Conservation (phyloP, 2,329 filamentous ascomycete species). For the Emmonsiellopsis sp. region DNA sequence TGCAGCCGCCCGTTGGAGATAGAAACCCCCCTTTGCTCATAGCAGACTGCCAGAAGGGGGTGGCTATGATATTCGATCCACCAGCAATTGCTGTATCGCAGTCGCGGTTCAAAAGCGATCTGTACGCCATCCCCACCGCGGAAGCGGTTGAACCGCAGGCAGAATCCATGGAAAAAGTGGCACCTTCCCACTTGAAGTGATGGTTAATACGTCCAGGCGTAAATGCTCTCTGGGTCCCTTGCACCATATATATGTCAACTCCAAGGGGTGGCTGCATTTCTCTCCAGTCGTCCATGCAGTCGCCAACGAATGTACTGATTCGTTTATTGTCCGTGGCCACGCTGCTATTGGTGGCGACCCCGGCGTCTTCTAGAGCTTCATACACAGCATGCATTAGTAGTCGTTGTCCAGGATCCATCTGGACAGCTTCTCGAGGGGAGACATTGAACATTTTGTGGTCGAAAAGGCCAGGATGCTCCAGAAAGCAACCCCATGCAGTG, state of each 20-base stretch:
- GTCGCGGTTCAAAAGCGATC: conserved; percentile 60
- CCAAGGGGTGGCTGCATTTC: conserved; percentile 61
- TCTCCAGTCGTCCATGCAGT: conserved; percentile 62
- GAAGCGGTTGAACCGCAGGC: conserved; percentile 62
- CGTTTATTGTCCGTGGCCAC: conserved; percentile 51
- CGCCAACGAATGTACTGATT: conserved; percentile 61
- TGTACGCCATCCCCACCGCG: conserved; percentile 59
- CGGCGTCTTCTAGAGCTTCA: conserved; percentile 45
- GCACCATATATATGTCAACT: conserved; percentile 57
- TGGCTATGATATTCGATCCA: conserved; percentile 64
- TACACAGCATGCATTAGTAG: conserved; percentile 10
- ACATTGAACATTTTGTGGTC: conserved; percentile 4
- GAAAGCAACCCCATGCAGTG: conserved; percentile 1
- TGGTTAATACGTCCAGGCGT: conserved; percentile 57
- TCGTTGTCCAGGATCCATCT: conserved; percentile 12
- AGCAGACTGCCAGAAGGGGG: conserved; percentile 65
- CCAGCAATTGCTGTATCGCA: conserved; percentile 69
- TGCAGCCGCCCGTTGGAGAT: conserved; percentile 41
- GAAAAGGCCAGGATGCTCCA: conserved; percentile 1
- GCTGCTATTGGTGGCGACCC: conserved; percentile 60
- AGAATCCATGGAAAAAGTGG: conserved; percentile 59
- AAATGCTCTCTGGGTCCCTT: conserved; percentile 48
- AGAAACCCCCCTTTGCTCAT: conserved; percentile 65
- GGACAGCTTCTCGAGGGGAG: conserved; percentile 4
- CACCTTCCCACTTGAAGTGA: conserved; percentile 62